Evolutionary conservation across 1,139 yeast species (phyloP).

Genomic region (Sugiyamaella xylanicola): DNA sequence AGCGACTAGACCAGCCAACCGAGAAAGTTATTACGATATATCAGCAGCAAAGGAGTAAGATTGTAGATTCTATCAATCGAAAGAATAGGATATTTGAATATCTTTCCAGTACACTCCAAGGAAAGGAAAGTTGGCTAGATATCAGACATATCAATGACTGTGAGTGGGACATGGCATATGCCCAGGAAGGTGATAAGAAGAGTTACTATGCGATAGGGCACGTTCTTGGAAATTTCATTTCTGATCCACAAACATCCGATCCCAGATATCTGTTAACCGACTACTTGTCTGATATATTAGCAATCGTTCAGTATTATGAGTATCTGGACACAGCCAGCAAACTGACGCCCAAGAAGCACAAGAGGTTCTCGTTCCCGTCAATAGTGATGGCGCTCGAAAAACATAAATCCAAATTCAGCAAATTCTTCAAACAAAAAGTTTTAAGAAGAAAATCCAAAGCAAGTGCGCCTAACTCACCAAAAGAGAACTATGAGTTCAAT

Average conservation of each 20-base stretch:
- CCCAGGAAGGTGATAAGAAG: slow-evolving; percentile 3
- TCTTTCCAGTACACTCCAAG: slow-evolving; percentile 7
- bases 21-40: neutral
- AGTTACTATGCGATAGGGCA: slow-evolving; percentile 16
- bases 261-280: slow-evolving; percentile 1
- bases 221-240: slow-evolving; percentile 3
- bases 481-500: neutral
- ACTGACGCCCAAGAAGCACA: neutral
- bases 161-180: slow-evolving; percentile 16
- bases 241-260: neutral
- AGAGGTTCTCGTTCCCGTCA: neutral
- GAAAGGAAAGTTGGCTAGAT: slow-evolving; percentile 15
- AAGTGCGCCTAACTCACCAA: neutral
- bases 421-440: neutral
- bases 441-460: neutral
- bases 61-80: neutral
- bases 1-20: neutral
- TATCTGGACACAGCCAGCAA: neutral
- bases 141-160: slow-evolving; percentile 2
- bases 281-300: slow-evolving; percentile 7
- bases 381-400: neutral
- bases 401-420: neutral
- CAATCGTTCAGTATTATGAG: slow-evolving; percentile 16
- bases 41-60: neutral
- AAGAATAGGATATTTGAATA: slow-evolving; percentile 7